Evolutionary conservation across 257 asterid species (phyloP), one percentile per base, ranked within the genome.

Genomic region (Euphrasia confusa): DNA sequence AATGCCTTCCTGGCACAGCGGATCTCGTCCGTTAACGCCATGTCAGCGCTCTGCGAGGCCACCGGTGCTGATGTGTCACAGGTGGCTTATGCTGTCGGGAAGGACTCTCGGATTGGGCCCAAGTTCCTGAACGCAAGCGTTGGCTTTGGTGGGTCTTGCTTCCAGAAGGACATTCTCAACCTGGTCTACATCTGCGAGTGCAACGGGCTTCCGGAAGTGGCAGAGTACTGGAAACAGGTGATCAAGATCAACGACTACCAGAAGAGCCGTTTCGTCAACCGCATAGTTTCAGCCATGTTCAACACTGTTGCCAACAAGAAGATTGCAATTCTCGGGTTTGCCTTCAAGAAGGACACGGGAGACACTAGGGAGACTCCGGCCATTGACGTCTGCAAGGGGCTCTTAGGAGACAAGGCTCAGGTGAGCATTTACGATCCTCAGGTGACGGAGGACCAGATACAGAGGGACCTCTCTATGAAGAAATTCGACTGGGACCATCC

Each of bases 1-100:
- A 88, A 88, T 66, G 96, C 96, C 35, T 88, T 88, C 79, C 69
- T 87, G 78, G 95, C 95, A 5, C 95, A 87, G 59, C 72, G 95
- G 61, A 87, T 87, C 81, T 87, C 95, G 4, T 87, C 95, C 1
- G 95, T 87, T 40, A 87, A 87, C 54, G 95, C 95, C 68, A 87
- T 87, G 95, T 87, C 95, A 24, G 95, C 95, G 27, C 93, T 87
- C 52, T 87, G 95, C 64, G 95, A 87, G 75, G 95, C 95, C 40
- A 87, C 95, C 35, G 96, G 96, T 2, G 96, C 96, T 13, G 84
- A 88, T 54, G 94, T 88, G 47, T 49, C 83, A n/a, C 72, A 88
- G 68, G 96, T 88, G 53, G 61, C 96, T 33, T 85, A 74, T 30
- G 91, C 96, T 21, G 89, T 88, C 14, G 96, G 96, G 21, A 85